Evolutionary conservation across 345 rosid genomes (phyloP).

Genomic region (Eucalyptus erythrocorys): DNA sequence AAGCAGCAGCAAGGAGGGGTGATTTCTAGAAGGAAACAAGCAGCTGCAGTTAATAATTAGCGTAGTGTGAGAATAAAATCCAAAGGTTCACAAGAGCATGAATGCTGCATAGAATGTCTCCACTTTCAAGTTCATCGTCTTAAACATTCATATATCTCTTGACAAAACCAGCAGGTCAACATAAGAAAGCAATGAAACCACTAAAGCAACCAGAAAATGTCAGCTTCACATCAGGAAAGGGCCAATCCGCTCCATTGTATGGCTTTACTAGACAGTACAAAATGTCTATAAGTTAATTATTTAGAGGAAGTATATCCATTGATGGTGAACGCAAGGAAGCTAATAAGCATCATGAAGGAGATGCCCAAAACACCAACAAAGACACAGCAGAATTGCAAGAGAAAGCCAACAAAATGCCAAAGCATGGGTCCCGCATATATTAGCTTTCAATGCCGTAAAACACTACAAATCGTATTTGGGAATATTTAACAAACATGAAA

Average conservation of each 20-base stretch:
- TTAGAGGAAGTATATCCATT: background rate
- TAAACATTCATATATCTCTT: background rate
- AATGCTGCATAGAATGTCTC: background rate
- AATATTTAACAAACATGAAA: too few relatives aligned
- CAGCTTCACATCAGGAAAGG: background rate
- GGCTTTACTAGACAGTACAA: background rate
- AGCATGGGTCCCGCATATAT: too few relatives aligned
- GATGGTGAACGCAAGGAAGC: fast-evolving
- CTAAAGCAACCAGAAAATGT: background rate
- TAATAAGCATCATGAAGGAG: fast-evolving
- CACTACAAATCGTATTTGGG: background rate
- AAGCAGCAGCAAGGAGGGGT: slow-evolving; percentile 88
- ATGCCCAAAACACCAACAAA: fast-evolving
- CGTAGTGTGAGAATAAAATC: background rate
- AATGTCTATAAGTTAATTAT: background rate
- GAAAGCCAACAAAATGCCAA: too few relatives aligned
- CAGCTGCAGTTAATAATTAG: slow-evolving; percentile 32
- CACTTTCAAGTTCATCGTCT: background rate
- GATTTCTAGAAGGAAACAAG: slow-evolving; percentile 84
- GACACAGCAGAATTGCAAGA: too few relatives aligned
- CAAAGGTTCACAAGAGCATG: background rate
- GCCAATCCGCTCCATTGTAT: too few relatives aligned
- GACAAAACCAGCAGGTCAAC: background rate
- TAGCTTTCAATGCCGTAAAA: too few relatives aligned
- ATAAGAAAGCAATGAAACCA: background rate